Conservation (phyloP, 225 moss, liverwort and hornwort genomes). For the Bryum argenteum region DNA sequence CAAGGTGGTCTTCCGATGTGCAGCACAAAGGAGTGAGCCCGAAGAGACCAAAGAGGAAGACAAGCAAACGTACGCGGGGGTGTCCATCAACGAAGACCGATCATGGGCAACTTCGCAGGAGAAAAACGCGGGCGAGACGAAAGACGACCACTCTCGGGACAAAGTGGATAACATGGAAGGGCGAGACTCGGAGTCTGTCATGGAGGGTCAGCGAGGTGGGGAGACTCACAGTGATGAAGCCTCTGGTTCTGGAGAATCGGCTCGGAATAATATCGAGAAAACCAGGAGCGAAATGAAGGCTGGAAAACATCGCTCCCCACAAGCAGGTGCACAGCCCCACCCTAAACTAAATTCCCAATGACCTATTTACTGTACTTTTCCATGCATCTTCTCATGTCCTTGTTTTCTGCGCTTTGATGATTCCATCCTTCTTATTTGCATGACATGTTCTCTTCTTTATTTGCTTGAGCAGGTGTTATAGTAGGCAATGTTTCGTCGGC, state of each 20-base stretch:
- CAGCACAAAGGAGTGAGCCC: slow-evolving; percentile 23
- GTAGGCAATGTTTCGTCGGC: slow-evolving; percentile 19
- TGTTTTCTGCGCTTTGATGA: too few species aligned
- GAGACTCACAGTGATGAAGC: slow-evolving; percentile 23
- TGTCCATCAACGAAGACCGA: not conserved
- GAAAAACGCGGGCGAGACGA: too few species aligned
- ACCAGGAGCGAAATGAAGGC: slow-evolving; percentile 19
- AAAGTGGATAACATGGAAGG: too few species aligned
- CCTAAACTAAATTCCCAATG: too few species aligned
- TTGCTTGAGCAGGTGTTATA: slow-evolving; percentile 11
- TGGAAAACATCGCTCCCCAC: slow-evolving; percentile 27
- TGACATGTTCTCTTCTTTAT: not conserved
- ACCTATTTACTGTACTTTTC: too few species aligned
- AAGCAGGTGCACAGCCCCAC: not conserved
- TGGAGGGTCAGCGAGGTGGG: not conserved
- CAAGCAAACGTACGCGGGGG: slow-evolving; percentile 23
- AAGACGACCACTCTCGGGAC: too few species aligned
- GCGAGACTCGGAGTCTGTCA: not conserved
- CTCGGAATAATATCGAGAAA: slow-evolving; percentile 27
- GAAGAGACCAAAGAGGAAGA: slow-evolving; percentile 25
- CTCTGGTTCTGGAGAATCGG: slow-evolving; percentile 25
- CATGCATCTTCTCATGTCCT: too few species aligned
- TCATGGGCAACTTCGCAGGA: too few species aligned
- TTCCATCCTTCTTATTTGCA: too few species aligned
- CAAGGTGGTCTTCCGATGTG: not conserved